phyloP scores from a whole-genome alignment of 2,329 filamentous ascomycete species.

The Didymella glomerata region DNA sequence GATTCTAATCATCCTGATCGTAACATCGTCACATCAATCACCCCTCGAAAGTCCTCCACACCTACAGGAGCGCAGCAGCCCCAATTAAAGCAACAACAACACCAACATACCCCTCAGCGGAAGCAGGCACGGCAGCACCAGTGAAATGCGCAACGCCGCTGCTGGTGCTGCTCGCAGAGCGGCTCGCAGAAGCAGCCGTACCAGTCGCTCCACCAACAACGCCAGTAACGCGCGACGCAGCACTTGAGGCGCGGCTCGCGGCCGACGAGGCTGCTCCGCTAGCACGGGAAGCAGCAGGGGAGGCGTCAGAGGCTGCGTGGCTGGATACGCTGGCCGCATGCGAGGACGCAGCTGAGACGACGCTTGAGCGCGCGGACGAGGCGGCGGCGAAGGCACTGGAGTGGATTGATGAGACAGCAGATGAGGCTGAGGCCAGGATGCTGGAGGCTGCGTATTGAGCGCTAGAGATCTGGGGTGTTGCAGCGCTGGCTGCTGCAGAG shows the following conservation, averaged over 20 bases:
- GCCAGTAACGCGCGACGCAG: not conserved
- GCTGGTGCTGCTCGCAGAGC: not conserved
- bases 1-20: not conserved
- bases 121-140: constrained; percentile 15
- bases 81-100: constrained; percentile 21
- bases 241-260: not conserved
- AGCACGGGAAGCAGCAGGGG: constrained; percentile 2
- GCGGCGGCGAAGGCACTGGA: constrained; percentile 3
- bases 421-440: constrained; percentile 9
- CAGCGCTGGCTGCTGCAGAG: constrained; percentile 1
- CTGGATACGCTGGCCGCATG: not conserved
- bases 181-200: not conserved
- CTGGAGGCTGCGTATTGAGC: constrained; percentile 7
- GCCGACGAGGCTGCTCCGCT: not conserved
- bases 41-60: not conserved
- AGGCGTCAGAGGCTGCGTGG: not conserved
- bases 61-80: constrained; percentile 11
- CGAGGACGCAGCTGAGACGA: constrained; percentile 1
- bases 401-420: constrained; percentile 1
- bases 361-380: constrained; percentile 5
- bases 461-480: not conserved
- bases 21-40: not conserved
- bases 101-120: constrained; percentile 10
- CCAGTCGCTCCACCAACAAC: constrained; percentile 1
- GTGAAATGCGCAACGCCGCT: constrained; percentile 13